These are phyloP conservation scores for Anthoceros angustus DNA, from an alignment of 225 moss, liverwort and hornwort genomes.

Conservation along the genomic window DNA sequence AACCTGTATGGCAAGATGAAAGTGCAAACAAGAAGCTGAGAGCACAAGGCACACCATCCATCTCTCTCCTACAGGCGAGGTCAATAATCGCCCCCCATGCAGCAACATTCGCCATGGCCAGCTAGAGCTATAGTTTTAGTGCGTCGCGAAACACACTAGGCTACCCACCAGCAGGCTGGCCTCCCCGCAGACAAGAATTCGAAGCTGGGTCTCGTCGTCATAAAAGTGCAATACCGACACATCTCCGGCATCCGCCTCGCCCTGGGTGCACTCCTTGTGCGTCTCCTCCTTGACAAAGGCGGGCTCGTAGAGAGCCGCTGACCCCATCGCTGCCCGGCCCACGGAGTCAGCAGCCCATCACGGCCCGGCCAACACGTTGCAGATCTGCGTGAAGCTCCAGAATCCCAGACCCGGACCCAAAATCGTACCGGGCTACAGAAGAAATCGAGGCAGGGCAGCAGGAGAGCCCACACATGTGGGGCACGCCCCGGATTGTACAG, in stretches of 20 bases:
- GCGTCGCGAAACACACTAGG: neutral
- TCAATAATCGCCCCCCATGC: neutral
- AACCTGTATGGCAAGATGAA: no score
- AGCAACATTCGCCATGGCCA: neutral
- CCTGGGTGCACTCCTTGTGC: neutral
- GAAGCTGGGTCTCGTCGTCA: slow-evolving; percentile 68
- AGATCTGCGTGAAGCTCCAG: neutral
- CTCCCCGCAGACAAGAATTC: slow-evolving; percentile 80
- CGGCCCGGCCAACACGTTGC: neutral
- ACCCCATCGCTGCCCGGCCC: neutral
- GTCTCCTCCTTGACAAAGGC: neutral
- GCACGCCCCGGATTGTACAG: neutral
- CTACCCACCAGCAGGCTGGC: slow-evolving; percentile 59
- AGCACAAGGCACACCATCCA: no score
- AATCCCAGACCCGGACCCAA: neutral
- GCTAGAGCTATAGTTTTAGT: neutral
- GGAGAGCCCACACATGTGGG: neutral
- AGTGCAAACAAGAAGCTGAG: no score
- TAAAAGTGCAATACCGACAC: slow-evolving; percentile 76
- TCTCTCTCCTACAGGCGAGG: neutral
- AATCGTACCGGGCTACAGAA: neutral
- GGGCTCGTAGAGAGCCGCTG: neutral
- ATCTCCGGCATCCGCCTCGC: slow-evolving; percentile 5
- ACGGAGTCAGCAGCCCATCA: neutral
- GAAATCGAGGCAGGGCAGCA: neutral